Evolutionary conservation across 148 eudicot genomes (phyloP).

Genomic region (Spergularia marina): DNA sequence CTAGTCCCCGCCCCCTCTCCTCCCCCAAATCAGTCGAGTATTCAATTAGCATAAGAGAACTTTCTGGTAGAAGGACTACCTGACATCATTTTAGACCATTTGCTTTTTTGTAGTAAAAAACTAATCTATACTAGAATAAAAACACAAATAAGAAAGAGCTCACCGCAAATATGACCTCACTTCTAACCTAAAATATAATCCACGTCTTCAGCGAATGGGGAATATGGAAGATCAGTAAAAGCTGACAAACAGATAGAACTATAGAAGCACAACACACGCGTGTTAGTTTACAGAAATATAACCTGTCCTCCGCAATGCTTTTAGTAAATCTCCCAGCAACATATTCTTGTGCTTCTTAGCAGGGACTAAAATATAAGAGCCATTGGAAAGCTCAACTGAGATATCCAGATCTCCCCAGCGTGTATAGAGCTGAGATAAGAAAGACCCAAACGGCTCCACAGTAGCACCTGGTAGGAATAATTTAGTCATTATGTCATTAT

Average conservation of each 20-base stretch:
- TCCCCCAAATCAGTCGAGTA: too few relatives aligned
- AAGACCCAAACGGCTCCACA: conserved; percentile 97
- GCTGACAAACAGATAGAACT: neutral
- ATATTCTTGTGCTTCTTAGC: conserved; percentile 75
- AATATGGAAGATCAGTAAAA: neutral
- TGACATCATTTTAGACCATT: neutral
- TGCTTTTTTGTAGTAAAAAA: conserved; percentile 3
- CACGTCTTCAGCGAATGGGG: neutral
- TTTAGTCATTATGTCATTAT: neutral
- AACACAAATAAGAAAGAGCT: neutral
- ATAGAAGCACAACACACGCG: neutral
- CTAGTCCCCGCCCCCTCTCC: too few relatives aligned
- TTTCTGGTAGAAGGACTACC: neutral
- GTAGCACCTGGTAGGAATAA: conserved; percentile 69
- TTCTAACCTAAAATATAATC: neutral
- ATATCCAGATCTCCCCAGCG: conserved; percentile 94
- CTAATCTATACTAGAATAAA: neutral
- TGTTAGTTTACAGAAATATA: conserved; percentile 13
- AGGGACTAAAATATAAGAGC: conserved; percentile 54
- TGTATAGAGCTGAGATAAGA: conserved; percentile 80
- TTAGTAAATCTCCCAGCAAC: conserved; percentile 57
- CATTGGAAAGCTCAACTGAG: conserved; percentile 78
- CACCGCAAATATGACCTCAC: conserved; percentile 5
- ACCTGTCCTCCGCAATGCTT: conserved; percentile 68
- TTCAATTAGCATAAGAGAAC: too few relatives aligned